Base-by-base conservation (phyloP, 768 basidiomycete species). In the Suillus sp. region DNA sequence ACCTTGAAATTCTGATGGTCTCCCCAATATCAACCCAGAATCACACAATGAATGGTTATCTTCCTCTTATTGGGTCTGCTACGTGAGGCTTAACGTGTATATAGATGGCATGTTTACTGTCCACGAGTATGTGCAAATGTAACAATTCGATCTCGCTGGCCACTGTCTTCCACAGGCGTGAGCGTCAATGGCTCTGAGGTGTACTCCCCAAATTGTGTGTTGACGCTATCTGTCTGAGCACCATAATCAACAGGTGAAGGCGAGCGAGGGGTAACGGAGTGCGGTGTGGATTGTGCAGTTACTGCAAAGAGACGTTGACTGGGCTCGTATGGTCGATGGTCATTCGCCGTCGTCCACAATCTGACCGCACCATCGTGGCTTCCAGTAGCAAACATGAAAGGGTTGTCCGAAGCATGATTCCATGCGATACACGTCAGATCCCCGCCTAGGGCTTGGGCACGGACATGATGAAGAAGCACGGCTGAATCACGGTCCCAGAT, bases 401-500 rank as follows among this genome's bases (percentile, higher is more conserved):
- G 85, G 59, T 86, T 78, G 0, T 80, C 83, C 16, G 80, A 80
- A 4, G 83, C 80, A 59, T 82, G 83, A 68, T 89, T 91, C 88
- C 90, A 91, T 16, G 89, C 88, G 40, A 91, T 83, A 63, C 87
- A 88, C 4, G 90, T 91, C 62, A 92, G 70, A 67, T 90, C 88
- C 5, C 78, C 79, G 4, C 84, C 83, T 45, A 83, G 78, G 11
- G 78, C 78, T 70, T 86, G 86, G 18, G 84, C 80, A 11, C 81
- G 84, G 63, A 92, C 79, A 65, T 86, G 81, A 66, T 90, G 89
- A 6, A 92, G 79, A 8, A 90, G 75, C 4, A 83, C 79, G 10
- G 83, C 90, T 32, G 88, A 88, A 75, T 91, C 89, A 61, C 85
- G 85, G 69, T 92, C 90, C 90, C 90, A 92, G 40, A 91, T 88